Base-by-base conservation (phyloP, 208 protist genomes). In the Angomonas deanei region DNA sequence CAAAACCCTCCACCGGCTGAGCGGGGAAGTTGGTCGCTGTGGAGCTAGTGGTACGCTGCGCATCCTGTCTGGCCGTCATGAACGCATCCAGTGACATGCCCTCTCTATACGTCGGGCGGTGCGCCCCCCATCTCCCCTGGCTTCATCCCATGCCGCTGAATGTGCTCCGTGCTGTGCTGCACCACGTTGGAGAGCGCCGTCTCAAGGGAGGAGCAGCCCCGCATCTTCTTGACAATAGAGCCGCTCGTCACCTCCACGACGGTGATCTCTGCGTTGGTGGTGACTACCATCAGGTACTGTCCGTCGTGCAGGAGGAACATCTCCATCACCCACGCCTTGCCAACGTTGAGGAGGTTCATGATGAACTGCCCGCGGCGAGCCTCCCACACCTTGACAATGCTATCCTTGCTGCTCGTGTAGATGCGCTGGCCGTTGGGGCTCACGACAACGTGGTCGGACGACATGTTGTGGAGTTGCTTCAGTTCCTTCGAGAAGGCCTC, bases 331-430 rank as follows among this genome's bases (percentile, higher is more conserved):
- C 83, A 92, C 21, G 84, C 46, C 23, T 63, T 64, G 38, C 83
- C 88, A 6, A 86, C 55, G 69, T 92, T 88, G 28, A 88, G 74
- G 13, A 91, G 63, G 38, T 84, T 94, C 34, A 61, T 58, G 23
- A 77, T 60, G 53, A 89, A 92, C 48, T 70, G 67, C 0, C 85
- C 85, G n/a, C 70, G 73, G 1, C 31, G 55, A 17, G 62, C 66
- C 36, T 88, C 76, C 88, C 88, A 94, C 39, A 84, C 53, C 58
- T 94, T 94, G 36, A 94, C 71, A 30, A 92, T 58, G 30, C 84
- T 81, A 62, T 92, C 88, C 58, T 90, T 89, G 69, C 82, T 88
- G 53, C 69, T 73, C 13, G 88, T 91, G 47, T 90, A 72, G 24
- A 87, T 66, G 61, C 64, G 76, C 10, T 60, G 59, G 34, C 76